Conservation (phyloP, 768 basidiomycete species). For the Neoboletus subvelutipes region DNA sequence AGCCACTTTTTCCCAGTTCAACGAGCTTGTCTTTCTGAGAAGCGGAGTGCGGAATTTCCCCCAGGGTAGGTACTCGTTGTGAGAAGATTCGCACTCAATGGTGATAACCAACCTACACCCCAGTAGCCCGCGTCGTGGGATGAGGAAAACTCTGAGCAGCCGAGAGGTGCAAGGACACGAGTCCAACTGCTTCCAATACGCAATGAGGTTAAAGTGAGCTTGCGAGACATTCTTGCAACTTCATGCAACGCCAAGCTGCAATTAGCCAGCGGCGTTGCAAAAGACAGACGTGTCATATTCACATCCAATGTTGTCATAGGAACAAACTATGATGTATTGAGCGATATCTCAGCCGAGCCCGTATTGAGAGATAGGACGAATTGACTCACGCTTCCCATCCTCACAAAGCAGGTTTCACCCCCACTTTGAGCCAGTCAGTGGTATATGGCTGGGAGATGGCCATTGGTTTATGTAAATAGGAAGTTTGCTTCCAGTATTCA, state of each 20-base stretch:
- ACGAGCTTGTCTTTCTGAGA: background rate
- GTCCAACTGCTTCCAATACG: background rate
- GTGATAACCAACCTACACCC: background rate
- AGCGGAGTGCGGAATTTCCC: background rate
- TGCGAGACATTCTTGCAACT: constrained; percentile 4
- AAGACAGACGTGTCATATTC: background rate
- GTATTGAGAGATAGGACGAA: background rate
- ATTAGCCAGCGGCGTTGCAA: constrained; percentile 10
- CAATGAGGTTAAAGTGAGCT: background rate
- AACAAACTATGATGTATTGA: background rate
- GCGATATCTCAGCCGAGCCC: background rate
- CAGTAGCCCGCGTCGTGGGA: background rate
- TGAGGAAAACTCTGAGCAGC: background rate
- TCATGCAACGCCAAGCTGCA: constrained; percentile 7
- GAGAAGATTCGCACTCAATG: background rate
- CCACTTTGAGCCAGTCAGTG: too few relatives aligned
- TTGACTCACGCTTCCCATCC: background rate
- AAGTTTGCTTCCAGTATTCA: background rate
- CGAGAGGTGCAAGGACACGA: background rate
- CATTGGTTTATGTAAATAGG: background rate
- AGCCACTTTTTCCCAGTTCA: background rate
- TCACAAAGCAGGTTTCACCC: background rate
- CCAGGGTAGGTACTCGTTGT: background rate
- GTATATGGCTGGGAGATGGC: background rate
- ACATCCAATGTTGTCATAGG: background rate